Evolutionary conservation across 257 asterid species (phyloP).

Genomic region (Petunia secreta): DNA sequence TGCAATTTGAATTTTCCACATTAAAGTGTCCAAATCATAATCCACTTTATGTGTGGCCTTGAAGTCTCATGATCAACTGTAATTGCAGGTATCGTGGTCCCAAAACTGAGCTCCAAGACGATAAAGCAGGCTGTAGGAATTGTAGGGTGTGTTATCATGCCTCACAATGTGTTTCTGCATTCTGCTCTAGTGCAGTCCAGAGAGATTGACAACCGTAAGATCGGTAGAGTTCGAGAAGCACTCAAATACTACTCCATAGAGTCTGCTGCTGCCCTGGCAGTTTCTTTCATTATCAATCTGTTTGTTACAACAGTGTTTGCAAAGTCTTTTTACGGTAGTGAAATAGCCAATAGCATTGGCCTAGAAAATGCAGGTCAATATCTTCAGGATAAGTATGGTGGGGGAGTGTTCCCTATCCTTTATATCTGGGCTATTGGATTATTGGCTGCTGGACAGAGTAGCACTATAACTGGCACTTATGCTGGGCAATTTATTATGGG

Average conservation of each 20-base stretch:
- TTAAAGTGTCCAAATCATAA: background rate
- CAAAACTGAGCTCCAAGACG: constrained; percentile 73
- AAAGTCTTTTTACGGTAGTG: constrained; percentile 73
- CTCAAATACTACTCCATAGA: constrained; percentile 74
- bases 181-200: constrained; percentile 83
- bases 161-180: constrained; percentile 80
- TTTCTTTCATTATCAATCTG: constrained; percentile 70
- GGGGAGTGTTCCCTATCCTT: constrained; percentile 67
- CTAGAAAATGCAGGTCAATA: constrained; percentile 77
- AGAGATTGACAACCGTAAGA: constrained; percentile 57
- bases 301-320: constrained; percentile 82
- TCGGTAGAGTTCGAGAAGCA: constrained; percentile 74
- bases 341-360: constrained; percentile 62
- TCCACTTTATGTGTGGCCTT: background rate
- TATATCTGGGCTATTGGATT: constrained; percentile 85
- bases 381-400: constrained; percentile 77
- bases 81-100: constrained; percentile 64
- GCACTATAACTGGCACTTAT: constrained; percentile 80
- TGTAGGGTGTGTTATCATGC: constrained; percentile 87
- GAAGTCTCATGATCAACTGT: background rate
- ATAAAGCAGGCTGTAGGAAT: constrained; percentile 81
- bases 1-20: background rate
- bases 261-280: constrained; percentile 60
- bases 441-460: constrained; percentile 84
- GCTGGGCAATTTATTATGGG: constrained; percentile 91